Conservation (phyloP, 306 rosid genomes). For the Vicia faba region DNA sequence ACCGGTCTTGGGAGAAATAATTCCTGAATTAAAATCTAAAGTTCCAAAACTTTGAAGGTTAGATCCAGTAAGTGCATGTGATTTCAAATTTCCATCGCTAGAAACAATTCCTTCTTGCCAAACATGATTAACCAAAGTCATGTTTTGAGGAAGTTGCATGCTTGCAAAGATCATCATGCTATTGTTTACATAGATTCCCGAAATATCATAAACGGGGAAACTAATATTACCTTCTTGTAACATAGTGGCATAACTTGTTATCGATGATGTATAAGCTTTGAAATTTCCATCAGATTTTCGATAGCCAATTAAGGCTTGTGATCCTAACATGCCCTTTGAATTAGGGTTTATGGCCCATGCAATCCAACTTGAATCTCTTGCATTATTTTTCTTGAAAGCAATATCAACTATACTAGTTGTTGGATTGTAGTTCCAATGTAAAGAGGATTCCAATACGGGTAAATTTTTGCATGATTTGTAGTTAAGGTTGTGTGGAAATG, state of each 20-base stretch:
- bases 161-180: conserved; percentile 28
- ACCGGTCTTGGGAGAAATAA: no score
- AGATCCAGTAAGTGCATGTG: neutral
- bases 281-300: conserved; percentile 24
- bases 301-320: conserved; percentile 36
- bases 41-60: no score
- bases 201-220: conserved; percentile 34
- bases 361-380: conserved; percentile 14
- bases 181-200: neutral
- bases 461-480: conserved; percentile 41
- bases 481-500: neutral
- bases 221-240: conserved; percentile 28
- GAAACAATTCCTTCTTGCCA: conserved; percentile 43
- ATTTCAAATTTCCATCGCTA: no score
- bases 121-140: conserved; percentile 14
- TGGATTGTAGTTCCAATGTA: conserved; percentile 41
- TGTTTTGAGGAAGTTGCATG: conserved; percentile 31
- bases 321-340: conserved; percentile 45
- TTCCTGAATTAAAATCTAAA: no score
- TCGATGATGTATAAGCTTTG: conserved; percentile 26
- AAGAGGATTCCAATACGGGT: conserved; percentile 22
- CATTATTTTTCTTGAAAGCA: conserved; percentile 32
- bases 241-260: conserved; percentile 1
- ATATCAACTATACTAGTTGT: conserved; percentile 21
- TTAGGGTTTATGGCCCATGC: conserved; percentile 37